Conservation (phyloP, 2,329 filamentous ascomycete species). For the Gyromitra esculenta region DNA sequence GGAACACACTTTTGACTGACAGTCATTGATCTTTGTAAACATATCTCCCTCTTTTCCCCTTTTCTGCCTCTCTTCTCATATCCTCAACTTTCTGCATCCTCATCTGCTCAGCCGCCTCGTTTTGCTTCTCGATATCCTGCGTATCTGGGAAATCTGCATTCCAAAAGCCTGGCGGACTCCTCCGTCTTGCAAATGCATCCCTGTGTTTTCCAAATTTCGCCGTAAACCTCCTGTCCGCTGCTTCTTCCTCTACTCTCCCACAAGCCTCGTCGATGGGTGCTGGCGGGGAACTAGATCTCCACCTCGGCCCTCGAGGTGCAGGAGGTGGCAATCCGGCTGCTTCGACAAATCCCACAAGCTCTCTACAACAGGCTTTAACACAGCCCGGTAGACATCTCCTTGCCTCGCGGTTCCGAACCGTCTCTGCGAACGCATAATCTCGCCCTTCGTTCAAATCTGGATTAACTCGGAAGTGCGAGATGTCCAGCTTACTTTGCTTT, state of each 20-base stretch:
- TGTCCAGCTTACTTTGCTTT: slow-evolving; percentile 37
- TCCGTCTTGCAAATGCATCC: slow-evolving; percentile 74
- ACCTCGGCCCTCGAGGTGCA: slow-evolving; percentile 46
- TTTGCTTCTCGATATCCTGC: slow-evolving; percentile 77
- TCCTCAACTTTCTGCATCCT: slow-evolving; percentile 74
- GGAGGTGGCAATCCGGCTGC: slow-evolving; percentile 50
- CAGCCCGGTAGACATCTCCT: slow-evolving; percentile 79
- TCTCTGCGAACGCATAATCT: slow-evolving; percentile 77
- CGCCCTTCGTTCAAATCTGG: slow-evolving; percentile 75
- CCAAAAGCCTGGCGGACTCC: slow-evolving; percentile 90
- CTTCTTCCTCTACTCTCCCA: slow-evolving; percentile 64
- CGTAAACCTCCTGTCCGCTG: slow-evolving; percentile 74
- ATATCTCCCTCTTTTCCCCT: slow-evolving; percentile 75
- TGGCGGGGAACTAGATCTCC: slow-evolving; percentile 52
- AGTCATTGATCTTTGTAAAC: slow-evolving; percentile 69
- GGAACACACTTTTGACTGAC: background rate
- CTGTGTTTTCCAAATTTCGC: slow-evolving; percentile 82
- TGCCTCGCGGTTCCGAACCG: slow-evolving; percentile 75
- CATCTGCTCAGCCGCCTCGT: slow-evolving; percentile 70
- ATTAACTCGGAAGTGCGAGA: slow-evolving; percentile 81
- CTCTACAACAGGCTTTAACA: slow-evolving; percentile 72
- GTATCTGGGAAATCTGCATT: slow-evolving; percentile 86
- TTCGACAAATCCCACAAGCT: slow-evolving; percentile 52
- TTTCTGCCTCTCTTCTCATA: slow-evolving; percentile 83
- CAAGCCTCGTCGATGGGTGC: slow-evolving; percentile 1